Conservation (phyloP, 331 rosid genomes). For the Erythrophleum ivorense region DNA sequence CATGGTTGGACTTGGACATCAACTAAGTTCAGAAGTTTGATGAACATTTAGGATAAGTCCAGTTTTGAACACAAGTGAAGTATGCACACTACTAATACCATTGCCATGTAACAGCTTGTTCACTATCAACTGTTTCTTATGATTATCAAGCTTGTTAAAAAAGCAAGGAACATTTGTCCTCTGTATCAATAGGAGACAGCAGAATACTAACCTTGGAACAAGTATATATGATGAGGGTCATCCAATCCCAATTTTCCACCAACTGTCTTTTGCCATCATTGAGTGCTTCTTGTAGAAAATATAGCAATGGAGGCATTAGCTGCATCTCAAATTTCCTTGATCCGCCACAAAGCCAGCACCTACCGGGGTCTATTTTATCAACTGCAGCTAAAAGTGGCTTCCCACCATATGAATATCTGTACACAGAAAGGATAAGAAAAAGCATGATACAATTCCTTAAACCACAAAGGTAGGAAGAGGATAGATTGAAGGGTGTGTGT, state of each 20-base stretch:
- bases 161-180: not conserved
- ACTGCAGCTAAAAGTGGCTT: slow-evolving; percentile 69
- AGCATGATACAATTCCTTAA: not conserved
- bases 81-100: not conserved
- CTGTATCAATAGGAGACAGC: slow-evolving; percentile 27
- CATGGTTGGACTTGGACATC: slow-evolving; percentile 1
- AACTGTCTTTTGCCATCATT: slow-evolving; percentile 52
- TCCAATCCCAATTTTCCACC: slow-evolving; percentile 86
- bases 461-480: slow-evolving; percentile 3
- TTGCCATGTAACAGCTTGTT: slow-evolving; percentile 26
- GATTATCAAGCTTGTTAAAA: not conserved
- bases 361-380: slow-evolving; percentile 64
- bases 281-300: slow-evolving; percentile 75
- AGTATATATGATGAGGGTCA: slow-evolving; percentile 75
- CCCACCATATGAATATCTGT: slow-evolving; percentile 79
- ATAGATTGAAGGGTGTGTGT: not conserved
- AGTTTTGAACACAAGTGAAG: not conserved
- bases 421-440: slow-evolving; percentile 11
- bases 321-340: slow-evolving; percentile 85
- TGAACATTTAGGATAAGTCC: not conserved
- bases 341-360: slow-evolving; percentile 71
- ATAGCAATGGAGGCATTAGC: slow-evolving; percentile 81
- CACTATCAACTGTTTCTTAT: not conserved
- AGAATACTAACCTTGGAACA: slow-evolving; percentile 72
- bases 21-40: slow-evolving; percentile 1